Conservation (phyloP, 1,139 yeast species). For the Suhomyces bolitotheri region DNA sequence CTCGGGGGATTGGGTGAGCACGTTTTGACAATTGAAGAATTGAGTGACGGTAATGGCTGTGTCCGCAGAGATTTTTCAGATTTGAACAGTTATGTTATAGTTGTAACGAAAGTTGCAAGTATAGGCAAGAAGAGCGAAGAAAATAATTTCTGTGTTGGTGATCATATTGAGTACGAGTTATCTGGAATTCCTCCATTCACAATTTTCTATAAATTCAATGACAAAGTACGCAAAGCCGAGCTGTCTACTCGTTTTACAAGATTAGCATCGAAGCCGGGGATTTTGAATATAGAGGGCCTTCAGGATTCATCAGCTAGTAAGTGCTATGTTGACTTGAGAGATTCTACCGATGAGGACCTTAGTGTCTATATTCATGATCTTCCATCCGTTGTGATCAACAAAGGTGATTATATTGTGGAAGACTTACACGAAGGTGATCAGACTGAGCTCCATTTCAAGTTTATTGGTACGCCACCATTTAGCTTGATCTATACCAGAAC, state of each 20-base stretch:
- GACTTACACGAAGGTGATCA: slow-evolving; percentile 92
- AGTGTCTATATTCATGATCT: slow-evolving; percentile 66
- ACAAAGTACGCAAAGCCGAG: slow-evolving; percentile 56
- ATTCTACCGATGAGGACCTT: slow-evolving; percentile 40
- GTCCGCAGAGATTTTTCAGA: slow-evolving; percentile 39
- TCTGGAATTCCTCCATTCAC: slow-evolving; percentile 81
- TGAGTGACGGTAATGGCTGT: slow-evolving; percentile 77
- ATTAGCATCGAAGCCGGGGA: slow-evolving; percentile 81
- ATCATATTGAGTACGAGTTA: slow-evolving; percentile 72
- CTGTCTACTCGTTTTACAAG: slow-evolving; percentile 59
- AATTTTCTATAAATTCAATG: slow-evolving; percentile 73
- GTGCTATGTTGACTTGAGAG: slow-evolving; percentile 64
- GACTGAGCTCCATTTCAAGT: slow-evolving; percentile 66
- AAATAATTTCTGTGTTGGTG: slow-evolving; percentile 83
- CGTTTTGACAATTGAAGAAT: slow-evolving; percentile 52
- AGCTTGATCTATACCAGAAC: slow-evolving; percentile 56
- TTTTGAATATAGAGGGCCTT: slow-evolving; percentile 62
- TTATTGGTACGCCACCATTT: slow-evolving; percentile 76
- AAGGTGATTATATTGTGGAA: slow-evolving; percentile 70
- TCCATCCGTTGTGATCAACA: slow-evolving; percentile 88
- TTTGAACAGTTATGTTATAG: slow-evolving; percentile 42
- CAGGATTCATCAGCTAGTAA: slow-evolving; percentile 72
- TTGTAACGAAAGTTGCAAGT: slow-evolving; percentile 76
- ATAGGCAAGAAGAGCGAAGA: slow-evolving; percentile 45
- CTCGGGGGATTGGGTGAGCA: slow-evolving; percentile 50